Base-by-base conservation (phyloP, 2,329 filamentous ascomycete genomes). In the Botryotinia calthae region DNA sequence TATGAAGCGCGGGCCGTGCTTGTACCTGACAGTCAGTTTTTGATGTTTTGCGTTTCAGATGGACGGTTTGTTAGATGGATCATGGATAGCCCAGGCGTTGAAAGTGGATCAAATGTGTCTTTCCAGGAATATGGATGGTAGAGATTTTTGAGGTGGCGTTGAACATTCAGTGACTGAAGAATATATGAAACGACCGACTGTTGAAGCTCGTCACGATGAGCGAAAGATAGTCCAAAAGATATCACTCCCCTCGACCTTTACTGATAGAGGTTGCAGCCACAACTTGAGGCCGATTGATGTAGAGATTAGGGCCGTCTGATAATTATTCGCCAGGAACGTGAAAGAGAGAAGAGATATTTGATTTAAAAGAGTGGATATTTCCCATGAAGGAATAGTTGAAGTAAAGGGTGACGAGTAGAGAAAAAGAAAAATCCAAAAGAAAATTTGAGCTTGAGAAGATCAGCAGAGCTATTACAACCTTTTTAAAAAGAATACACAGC, bases 11-110 rank as follows among this genome's bases (percentile, higher is more conserved):
- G 34, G 64, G 42, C 46, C 25, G 46, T 54, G 48, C 48, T 54
- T 25, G 48, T 56, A 37, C 64, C 25, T 67, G 64, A 54, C 64
- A 54, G 64, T 56, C 48, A 42, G 25, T 56, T 56, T 25, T 67
- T 20, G 64, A 67, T n/a, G 34, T n/a, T 42, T 40, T 40, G 34
- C 34, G 64, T 67, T 67, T 67, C 34, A 67, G 48, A 67, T 40
- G 25, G 25, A 28, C 18, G 64, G 34, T 22, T 67, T 28, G 22
- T 51, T 51, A 51, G 48, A 51, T 51, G 5, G 48, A 54, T n/a
- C 48, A 54, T 56, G 34, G 34, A n/a, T 67, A 56, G 31, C 46
- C 64, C 46, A 66, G 46, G 54, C 46, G 25, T 42, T 54, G 64
- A n/a, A 54, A 54, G 34, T 20, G 46, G 46, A 67, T 42, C 64